A percentile compares a stretch with the other conserved stretches of the same genome.
Evolutionary conservation across 2,329 filamentous ascomycete genomes (phyloP).

Genomic region (Diaporthe humulicola): DNA sequence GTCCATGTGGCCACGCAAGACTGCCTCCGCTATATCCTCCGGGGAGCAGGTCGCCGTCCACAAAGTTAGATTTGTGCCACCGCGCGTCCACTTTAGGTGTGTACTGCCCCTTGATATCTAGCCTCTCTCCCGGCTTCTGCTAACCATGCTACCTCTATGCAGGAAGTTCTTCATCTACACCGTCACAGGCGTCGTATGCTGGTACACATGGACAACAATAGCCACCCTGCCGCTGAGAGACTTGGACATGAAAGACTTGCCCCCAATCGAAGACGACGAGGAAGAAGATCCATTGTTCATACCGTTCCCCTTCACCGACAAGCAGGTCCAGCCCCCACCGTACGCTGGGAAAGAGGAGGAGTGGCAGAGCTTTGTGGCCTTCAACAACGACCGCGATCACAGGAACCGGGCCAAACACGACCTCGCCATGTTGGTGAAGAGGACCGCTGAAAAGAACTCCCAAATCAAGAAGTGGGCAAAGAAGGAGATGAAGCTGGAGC

Average conservation of each 20-base stretch:
- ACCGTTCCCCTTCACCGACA: conserved; percentile 72
- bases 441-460: conserved; percentile 57
- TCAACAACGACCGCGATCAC: conserved; percentile 66
- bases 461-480: conserved; percentile 53
- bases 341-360: conserved; percentile 73
- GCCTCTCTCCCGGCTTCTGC: not conserved
- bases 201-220: conserved; percentile 60
- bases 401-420: conserved; percentile 62
- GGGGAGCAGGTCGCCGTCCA: conserved; percentile 32
- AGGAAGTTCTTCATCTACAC: conserved; percentile 40
- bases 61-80: conserved; percentile 26
- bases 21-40: conserved; percentile 19
- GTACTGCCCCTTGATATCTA: not conserved
- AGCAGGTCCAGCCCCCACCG: conserved; percentile 59
- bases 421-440: conserved; percentile 58
- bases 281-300: conserved; percentile 67
- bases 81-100: conserved; percentile 15
- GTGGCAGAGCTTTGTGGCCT: conserved; percentile 70
- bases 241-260: conserved; percentile 56
- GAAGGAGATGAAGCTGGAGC: conserved; percentile 61
- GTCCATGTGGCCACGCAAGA: conserved; percentile 31
- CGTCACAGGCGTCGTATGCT: conserved; percentile 53
- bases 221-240: conserved; percentile 57
- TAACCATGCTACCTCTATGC: not conserved
- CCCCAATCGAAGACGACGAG: conserved; percentile 53